Evolutionary conservation across 306 rosid genomes (phyloP).

Genomic region (Rosa rugosa): DNA sequence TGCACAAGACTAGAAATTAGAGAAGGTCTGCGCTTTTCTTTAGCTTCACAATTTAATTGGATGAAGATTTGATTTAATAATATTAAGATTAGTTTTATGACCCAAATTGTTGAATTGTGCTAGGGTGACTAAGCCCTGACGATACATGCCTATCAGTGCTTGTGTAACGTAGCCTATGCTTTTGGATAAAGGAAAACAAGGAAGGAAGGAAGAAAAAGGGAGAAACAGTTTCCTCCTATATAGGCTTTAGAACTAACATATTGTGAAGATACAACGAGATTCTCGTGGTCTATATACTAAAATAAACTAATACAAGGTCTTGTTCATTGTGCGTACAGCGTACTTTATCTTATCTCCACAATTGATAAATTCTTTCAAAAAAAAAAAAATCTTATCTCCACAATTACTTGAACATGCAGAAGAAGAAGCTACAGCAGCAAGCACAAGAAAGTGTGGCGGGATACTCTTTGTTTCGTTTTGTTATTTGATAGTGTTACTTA

Average conservation of each 20-base stretch:
- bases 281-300: not conserved
- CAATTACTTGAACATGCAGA: not conserved
- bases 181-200: not conserved
- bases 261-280: not conserved
- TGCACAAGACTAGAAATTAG: not conserved
- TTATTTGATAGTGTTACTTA: not conserved
- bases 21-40: not conserved
- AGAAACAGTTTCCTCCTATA: not conserved
- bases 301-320: not conserved
- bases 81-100: not conserved
- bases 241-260: not conserved
- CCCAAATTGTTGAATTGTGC: not conserved
- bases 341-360: not conserved
- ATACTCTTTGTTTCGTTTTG: not conserved
- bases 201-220: not conserved
- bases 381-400: not conserved
- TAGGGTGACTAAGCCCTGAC: slow-evolving; percentile 11
- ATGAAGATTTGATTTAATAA: not conserved
- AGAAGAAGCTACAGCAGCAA: not conserved
- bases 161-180: slow-evolving; percentile 3
- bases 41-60: not conserved
- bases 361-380: no score
- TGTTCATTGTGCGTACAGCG: not conserved
- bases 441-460: not conserved
- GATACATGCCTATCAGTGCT: not conserved